Conservation (phyloP, 768 basidiomycete genomes). For the Rhizopogon salebrosus region DNA sequence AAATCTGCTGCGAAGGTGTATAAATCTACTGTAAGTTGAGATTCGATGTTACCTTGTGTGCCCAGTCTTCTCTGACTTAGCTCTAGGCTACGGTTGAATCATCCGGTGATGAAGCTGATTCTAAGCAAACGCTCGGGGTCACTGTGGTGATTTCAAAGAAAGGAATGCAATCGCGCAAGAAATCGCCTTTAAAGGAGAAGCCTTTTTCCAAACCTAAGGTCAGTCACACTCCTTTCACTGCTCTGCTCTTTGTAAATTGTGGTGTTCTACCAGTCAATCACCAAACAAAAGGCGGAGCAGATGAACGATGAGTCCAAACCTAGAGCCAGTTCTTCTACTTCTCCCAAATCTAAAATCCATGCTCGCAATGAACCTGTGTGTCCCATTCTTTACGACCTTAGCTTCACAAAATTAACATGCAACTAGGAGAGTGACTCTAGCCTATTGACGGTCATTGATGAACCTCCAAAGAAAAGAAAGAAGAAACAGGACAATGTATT, state of each 20-base stretch:
- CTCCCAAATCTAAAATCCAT: constrained; percentile 6
- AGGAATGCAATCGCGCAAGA: neutral
- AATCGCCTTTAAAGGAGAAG: constrained; percentile 9
- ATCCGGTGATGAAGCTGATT: constrained; percentile 20
- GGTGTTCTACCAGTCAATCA: neutral
- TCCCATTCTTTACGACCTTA: neutral
- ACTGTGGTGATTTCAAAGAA: constrained; percentile 7
- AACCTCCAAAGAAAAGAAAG: constrained; percentile 44
- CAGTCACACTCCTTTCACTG: neutral
- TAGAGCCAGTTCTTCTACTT: constrained; percentile 6
- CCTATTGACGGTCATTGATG: constrained; percentile 55
- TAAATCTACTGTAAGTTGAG: constrained; percentile 4
- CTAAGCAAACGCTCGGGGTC: neutral
- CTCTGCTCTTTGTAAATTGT: neutral
- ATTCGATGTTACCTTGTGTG: neutral
- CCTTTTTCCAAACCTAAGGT: constrained; percentile 4
- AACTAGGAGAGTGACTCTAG: constrained; percentile 50
- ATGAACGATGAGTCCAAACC: neutral
- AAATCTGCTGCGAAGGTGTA: neutral
- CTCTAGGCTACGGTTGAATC: constrained; percentile 22
- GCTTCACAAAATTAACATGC: neutral
- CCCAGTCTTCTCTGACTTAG: neutral
- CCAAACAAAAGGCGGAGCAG: neutral
- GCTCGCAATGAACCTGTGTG: constrained; percentile 16
- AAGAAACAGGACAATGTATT: constrained; percentile 35